Evolutionary conservation across 345 rosid genomes (phyloP), one percentile per base, ranked within the genome.

Genomic region (Citrus australasica): DNA sequence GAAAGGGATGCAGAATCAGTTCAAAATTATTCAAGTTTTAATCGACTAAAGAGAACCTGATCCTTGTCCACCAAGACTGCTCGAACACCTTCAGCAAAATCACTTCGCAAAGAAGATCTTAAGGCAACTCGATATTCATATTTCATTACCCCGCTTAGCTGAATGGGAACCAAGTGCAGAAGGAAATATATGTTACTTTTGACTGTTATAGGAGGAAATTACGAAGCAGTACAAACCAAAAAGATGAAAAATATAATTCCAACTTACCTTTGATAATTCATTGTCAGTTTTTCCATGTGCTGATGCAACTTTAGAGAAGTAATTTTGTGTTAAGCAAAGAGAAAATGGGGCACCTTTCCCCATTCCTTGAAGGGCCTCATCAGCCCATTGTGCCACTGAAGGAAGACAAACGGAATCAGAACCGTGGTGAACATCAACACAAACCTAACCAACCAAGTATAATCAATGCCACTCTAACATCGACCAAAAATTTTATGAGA

Each of bases 1-100:
- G 60, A 64, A 42, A 21, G 8, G 22, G 17, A 35, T 6, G 35
- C 66, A 35, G 46, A 73, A 22, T 3, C 4, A 66, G 22, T 1
- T 9, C 9, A 13, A 46, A 42, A 30, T 5, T 30, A 27, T 62
- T 10, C 9, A 35, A 61, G 8, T 62, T 42, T 3, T 73, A 19
- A 27, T 63, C 9, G 30, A 74, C 8, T 5, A 81, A 84, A 78
- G 66, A 37, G 27, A 69, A 95, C 98, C 98, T 93, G 98, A 84
- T 95, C 98, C 85, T 92, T 93, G 91, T 95, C 97, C 76, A 93
- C 85, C 89, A 95, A 85, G 76, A 93, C 94, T 79, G 99, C 98
- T 76, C 99, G 89, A 69, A 95, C 97, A 65, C 99, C 97, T 90
- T 95, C 98, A 71, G 88, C 78, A 76, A 93, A 95, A 85, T 93